Conservation (phyloP, 2,329 filamentous ascomycete species). For the Colletotrichum eremochloae region DNA sequence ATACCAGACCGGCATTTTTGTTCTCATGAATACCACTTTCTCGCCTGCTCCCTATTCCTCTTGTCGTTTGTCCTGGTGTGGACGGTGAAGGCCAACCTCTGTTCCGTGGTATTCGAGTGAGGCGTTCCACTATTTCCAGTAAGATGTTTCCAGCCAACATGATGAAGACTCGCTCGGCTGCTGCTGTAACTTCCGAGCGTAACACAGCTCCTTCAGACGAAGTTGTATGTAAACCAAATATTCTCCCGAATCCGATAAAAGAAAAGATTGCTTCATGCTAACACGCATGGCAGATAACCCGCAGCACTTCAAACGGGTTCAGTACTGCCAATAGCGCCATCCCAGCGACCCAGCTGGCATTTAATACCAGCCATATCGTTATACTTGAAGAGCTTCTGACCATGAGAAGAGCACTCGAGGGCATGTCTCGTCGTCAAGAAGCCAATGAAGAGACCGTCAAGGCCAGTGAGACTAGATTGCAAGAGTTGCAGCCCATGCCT, state of each 20-base stretch:
- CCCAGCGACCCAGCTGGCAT: constrained; percentile 16
- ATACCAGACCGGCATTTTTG: not conserved
- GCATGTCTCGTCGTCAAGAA: constrained; percentile 7
- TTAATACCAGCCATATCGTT: constrained; percentile 6
- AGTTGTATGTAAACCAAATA: not conserved
- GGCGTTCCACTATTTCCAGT: not conserved
- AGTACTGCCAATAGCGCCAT: not conserved
- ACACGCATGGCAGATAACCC: not conserved
- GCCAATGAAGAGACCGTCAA: constrained; percentile 4
- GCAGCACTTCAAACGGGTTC: not conserved
- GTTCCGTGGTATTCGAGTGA: not conserved
- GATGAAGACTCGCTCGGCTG: not conserved
- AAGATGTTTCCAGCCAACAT: not conserved
- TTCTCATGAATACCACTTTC: too few species aligned
- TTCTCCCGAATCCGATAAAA: not conserved
- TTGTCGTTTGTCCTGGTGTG: not conserved
- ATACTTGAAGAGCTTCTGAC: constrained; percentile 13
- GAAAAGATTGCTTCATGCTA: not conserved
- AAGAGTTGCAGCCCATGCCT: constrained; percentile 14
- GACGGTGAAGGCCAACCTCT: not conserved
- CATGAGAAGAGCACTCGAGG: constrained; percentile 12
- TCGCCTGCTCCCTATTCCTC: too few species aligned
- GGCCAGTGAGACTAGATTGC: constrained; percentile 6
- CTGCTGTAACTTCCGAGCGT: not conserved
- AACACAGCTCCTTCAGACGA: not conserved